Percentiles rank a stretch among this genome's conserved stretches.
phyloP scores from a whole-genome alignment of 768 basidiomycete species.

The Calocybe indica region DNA sequence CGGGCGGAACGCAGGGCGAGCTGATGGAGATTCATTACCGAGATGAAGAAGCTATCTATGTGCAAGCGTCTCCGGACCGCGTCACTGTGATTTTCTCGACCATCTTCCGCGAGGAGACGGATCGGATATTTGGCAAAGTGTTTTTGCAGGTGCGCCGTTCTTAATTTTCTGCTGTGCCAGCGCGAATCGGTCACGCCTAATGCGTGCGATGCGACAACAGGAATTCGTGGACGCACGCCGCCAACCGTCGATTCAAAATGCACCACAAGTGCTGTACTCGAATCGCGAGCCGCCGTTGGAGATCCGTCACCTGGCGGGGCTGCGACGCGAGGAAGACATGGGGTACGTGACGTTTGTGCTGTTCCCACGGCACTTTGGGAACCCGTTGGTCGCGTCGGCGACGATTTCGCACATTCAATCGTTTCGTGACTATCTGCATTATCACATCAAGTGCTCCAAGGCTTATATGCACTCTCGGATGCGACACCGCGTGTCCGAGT shows the following conservation, averaged over 20 bases:
- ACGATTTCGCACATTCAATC: conserved; percentile 95
- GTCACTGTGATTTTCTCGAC: conserved; percentile 98
- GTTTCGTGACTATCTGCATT: conserved; percentile 98
- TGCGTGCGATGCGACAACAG: conserved; percentile 27
- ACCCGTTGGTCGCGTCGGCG: conserved; percentile 54
- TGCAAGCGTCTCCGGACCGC: conserved; percentile 89
- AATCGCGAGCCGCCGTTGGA: conserved; percentile 96
- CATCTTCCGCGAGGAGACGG: conserved; percentile 94
- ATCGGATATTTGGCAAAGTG: conserved; percentile 95
- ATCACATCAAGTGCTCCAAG: conserved; percentile 98
- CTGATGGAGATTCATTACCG: conserved; percentile 93
- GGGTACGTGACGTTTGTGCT: conserved; percentile 98
- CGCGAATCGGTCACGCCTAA: conserved; percentile 2
- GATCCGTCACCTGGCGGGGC: conserved; percentile 79
- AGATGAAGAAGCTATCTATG: conserved; percentile 95
- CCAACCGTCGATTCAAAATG: conserved; percentile 88
- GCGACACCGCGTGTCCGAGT: conserved; percentile 89
- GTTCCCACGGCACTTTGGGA: conserved; percentile 92
- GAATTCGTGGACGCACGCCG: conserved; percentile 99
- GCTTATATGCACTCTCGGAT: conserved; percentile 99
- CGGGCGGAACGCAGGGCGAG: conserved; percentile 63
- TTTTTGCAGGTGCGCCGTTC: conserved; percentile 78
- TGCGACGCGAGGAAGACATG: conserved; percentile 79
- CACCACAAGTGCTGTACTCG: conserved; percentile 94
- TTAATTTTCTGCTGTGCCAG: neutral